Percentiles rank a stretch among this genome's conserved stretches.
Conservation (phyloP, 2,329 filamentous ascomycete species). For the Microdochium nivale region DNA sequence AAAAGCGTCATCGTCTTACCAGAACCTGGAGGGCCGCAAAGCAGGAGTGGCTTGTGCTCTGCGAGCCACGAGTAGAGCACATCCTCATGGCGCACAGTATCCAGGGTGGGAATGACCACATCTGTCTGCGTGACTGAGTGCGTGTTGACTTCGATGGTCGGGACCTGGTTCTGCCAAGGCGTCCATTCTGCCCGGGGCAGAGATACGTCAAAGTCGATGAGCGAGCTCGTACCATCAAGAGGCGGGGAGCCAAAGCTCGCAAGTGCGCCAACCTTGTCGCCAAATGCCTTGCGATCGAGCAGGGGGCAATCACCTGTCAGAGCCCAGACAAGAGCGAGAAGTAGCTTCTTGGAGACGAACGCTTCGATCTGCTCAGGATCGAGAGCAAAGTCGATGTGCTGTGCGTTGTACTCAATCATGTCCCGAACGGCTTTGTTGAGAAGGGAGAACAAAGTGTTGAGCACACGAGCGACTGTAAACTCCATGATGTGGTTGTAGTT, state of each 20-base stretch:
- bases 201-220: constrained; percentile 92
- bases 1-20: constrained; percentile 99
- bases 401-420: constrained; percentile 89
- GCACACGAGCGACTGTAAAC: constrained; percentile 81
- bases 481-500: constrained; percentile 96
- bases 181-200: constrained; percentile 84
- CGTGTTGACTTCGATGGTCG: constrained; percentile 91
- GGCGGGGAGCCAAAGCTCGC: constrained; percentile 81
- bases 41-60: constrained; percentile 91
- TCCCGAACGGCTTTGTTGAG: constrained; percentile 90
- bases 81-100: constrained; percentile 96
- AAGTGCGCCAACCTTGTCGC: constrained; percentile 72
- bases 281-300: constrained; percentile 77
- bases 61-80: constrained; percentile 99
- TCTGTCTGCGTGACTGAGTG: constrained; percentile 98
- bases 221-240: constrained; percentile 67
- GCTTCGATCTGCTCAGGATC: constrained; percentile 83
- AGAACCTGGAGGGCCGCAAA: constrained; percentile 95
- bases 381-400: constrained; percentile 89
- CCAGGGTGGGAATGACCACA: constrained; percentile 93
- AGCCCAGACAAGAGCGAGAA: constrained; percentile 90
- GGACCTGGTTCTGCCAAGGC: constrained; percentile 91
- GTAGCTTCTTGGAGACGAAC: constrained; percentile 87
- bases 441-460: constrained; percentile 90
- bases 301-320: constrained; percentile 92